phyloP scores from a whole-genome alignment of 2,329 filamentous ascomycete species.

The Neonectria coccinea region DNA sequence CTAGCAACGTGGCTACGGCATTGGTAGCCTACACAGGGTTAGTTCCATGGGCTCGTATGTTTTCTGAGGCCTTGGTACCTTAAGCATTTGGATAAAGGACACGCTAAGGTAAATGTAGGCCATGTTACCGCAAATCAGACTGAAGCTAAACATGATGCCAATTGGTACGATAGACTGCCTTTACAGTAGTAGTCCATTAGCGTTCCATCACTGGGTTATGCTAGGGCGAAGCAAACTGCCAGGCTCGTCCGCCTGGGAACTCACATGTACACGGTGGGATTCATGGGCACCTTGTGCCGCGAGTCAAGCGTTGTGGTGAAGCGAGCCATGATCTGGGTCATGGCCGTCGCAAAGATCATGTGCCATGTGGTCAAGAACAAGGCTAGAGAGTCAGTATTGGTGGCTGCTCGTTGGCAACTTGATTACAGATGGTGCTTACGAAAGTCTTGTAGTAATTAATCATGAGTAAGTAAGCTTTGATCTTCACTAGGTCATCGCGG shows the following conservation, averaged over 20 bases:
- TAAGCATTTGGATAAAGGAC: slow-evolving; percentile 28
- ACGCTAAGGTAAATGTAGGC: slow-evolving; percentile 28
- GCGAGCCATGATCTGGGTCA: slow-evolving; percentile 23
- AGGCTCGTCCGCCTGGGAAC: not conserved
- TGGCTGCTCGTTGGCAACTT: not conserved
- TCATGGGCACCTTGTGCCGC: slow-evolving; percentile 30
- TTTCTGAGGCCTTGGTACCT: not conserved
- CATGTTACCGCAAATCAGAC: slow-evolving; percentile 26
- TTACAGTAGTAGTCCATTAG: not conserved
- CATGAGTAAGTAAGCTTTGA: not conserved
- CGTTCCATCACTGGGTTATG: not conserved
- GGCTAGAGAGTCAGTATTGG: slow-evolving; percentile 7
- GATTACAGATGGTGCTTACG: slow-evolving; percentile 8
- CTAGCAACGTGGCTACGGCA: slow-evolving; percentile 22
- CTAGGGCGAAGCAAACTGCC: too few relatives aligned
- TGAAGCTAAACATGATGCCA: slow-evolving; percentile 28
- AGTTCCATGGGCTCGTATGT: not conserved
- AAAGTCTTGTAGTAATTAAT: slow-evolving; percentile 9
- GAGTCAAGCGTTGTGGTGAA: slow-evolving; percentile 27
- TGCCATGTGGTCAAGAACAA: slow-evolving; percentile 29
- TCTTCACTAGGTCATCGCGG: not conserved
- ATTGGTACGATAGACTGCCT: slow-evolving; percentile 25
- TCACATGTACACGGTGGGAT: slow-evolving; percentile 20
- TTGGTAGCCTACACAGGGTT: slow-evolving; percentile 17
- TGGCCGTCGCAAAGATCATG: slow-evolving; percentile 23